Conservation (phyloP, 495 filamentous ascomycete genomes). For the Tetracladium setigerum region DNA sequence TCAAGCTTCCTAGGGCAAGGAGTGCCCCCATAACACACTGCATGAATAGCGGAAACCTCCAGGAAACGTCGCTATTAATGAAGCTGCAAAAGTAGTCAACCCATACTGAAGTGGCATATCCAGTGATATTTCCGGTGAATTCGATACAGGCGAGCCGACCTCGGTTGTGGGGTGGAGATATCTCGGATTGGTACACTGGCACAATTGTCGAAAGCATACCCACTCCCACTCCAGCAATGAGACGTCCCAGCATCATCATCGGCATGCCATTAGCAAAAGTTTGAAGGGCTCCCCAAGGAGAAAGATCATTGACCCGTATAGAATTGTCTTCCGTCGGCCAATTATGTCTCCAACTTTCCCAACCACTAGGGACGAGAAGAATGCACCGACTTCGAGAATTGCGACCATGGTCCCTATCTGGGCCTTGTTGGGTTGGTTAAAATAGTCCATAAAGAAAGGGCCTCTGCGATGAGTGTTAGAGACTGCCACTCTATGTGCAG, state of each 20-base stretch:
- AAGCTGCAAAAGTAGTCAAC: constrained; percentile 96
- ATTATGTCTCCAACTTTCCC: constrained; percentile 88
- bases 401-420: constrained; percentile 94
- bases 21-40: constrained; percentile 91
- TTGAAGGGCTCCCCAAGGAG: constrained; percentile 86
- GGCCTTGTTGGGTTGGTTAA: constrained; percentile 74
- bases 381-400: constrained; percentile 88
- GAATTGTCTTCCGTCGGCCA: constrained; percentile 81
- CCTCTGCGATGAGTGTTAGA: constrained; percentile 46
- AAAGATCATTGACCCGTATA: constrained; percentile 91
- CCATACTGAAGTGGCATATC: constrained; percentile 95
- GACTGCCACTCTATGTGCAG: neutral
- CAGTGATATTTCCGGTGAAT: constrained; percentile 93
- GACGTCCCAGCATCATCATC: constrained; percentile 88
- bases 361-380: constrained; percentile 84
- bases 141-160: constrained; percentile 96
- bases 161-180: constrained; percentile 91
- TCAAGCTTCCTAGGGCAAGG: constrained; percentile 73
- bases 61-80: constrained; percentile 77
- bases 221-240: constrained; percentile 89
- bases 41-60: constrained; percentile 85
- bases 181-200: constrained; percentile 96
- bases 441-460: constrained; percentile 81
- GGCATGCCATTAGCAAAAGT: constrained; percentile 72
- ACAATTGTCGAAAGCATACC: constrained; percentile 95